Evolutionary conservation across 495 filamentous ascomycete species (phyloP), one percentile per base, ranked within the genome.

Genomic region (Lindgomyces ingoldianus): DNA sequence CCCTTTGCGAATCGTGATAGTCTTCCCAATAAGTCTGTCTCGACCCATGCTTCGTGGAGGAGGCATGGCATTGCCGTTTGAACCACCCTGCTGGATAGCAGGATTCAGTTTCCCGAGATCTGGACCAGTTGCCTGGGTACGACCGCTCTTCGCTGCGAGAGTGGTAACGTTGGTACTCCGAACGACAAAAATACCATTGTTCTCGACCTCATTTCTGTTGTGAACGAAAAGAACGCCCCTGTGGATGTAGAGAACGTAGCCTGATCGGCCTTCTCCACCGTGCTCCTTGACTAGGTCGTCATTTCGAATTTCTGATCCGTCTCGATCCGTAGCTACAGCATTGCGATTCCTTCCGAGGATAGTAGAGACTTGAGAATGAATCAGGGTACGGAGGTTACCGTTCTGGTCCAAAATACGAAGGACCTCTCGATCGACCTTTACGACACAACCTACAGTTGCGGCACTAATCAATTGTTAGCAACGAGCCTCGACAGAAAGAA

Each of bases 61-160:
- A 26, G 84, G 81, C 89, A 95, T 92, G n/a, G 55, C 72, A 54
- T 72, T 72, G 30, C 64, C 69, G 33, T 69, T 70, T 1, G 73
- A 74, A 65, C 91, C 85, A 29, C 79, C 74, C 76, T 89, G 87
- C 64, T 96, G 71, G 66, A 96, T 70, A 2, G 91, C 91, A 25
- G 94, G 94, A 72, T 99, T 98, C 93, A 98, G 96, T 64, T 90
- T 84, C 16, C 83, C 84, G 29, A 98, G 78, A 75, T 98, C 95
- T 0, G 91, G 90, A 8, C 84, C 85, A 11, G 59, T 63, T 47
- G 70, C 75, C 22, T 78, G 78, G 3, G 81, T 74, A 33, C 91
- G 82, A 36, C 91, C 92, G 63, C 94, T 93, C 75, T 96, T 96
- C 18, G 94, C 92, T 11, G 92, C 91, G 22, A 97, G 85, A 0